Conservation (phyloP, 805 yeast genomes). For the Schizosaccharomyces pombe region DNA sequence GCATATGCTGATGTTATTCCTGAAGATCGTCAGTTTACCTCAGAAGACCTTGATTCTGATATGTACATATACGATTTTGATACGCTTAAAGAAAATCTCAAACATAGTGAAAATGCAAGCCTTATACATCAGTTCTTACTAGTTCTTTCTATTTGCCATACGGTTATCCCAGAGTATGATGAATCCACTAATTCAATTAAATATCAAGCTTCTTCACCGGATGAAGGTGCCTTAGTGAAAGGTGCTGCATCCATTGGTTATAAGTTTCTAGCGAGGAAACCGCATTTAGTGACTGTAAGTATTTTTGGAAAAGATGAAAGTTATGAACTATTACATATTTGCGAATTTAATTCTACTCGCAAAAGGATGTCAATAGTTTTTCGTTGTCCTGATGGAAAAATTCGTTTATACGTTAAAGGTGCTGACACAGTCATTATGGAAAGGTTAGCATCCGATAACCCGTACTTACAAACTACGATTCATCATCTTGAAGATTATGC, state of each 20-base stretch:
- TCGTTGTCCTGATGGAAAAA: conserved; percentile 80
- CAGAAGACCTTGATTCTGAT: conserved; percentile 32
- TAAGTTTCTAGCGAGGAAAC: conserved; percentile 62
- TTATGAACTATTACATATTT: conserved; percentile 65
- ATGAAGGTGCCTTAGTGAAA: conserved; percentile 93
- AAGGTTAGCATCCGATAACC: conserved; percentile 44
- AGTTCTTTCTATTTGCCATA: conserved; percentile 76
- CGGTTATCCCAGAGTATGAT: conserved; percentile 76
- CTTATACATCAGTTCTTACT: conserved; percentile 57
- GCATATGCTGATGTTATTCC: conserved; percentile 78
- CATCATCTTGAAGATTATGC: conserved; percentile 91
- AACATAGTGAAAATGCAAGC: conserved; percentile 8
- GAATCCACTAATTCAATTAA: conserved; percentile 23
- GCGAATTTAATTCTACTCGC: conserved; percentile 93
- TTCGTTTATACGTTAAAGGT: conserved; percentile 79
- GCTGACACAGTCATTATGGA: conserved; percentile 92
- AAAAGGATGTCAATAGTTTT: conserved; percentile 93
- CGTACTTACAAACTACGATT: conserved; percentile 61
- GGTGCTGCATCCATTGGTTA: conserved; percentile 86
- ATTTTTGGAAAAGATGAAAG: conserved; percentile 28
- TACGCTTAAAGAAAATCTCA: conserved; percentile 21
- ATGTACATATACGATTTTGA: conserved; percentile 63
- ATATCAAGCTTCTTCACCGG: conserved; percentile 97
- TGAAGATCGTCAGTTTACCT: conserved; percentile 36
- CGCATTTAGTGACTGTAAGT: conserved; percentile 51